phyloP scores from a whole-genome alignment of 768 basidiomycete species.

The Neoboletus magnificus region DNA sequence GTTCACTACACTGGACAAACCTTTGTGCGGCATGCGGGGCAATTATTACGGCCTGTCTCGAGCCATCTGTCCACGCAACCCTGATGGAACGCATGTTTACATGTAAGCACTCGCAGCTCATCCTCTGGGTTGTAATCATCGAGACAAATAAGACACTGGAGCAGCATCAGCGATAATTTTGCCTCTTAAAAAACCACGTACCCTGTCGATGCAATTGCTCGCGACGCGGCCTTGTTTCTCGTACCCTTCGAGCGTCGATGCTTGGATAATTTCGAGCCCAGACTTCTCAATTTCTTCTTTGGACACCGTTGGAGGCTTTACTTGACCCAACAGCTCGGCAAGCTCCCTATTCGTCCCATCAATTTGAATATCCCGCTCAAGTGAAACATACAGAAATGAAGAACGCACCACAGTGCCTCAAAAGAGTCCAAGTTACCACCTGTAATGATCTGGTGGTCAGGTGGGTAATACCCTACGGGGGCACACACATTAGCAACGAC shows the following conservation, averaged over 20 bases:
- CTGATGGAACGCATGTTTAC: constrained; percentile 89
- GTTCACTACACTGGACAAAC: constrained; percentile 35
- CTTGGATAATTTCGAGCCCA: constrained; percentile 73
- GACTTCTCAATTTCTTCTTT: constrained; percentile 84
- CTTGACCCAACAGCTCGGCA: constrained; percentile 77
- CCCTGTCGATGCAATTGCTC: constrained; percentile 77
- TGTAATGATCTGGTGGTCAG: constrained; percentile 85
- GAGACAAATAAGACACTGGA: constrained; percentile 79
- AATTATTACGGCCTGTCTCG: constrained; percentile 81
- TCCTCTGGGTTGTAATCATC: constrained; percentile 81
- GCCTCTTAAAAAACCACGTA: constrained; percentile 35
- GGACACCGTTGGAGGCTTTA: constrained; percentile 77
- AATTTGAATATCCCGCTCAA: background rate
- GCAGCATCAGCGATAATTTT: background rate
- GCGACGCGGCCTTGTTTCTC: constrained; percentile 63
- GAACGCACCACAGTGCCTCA: constrained; percentile 67
- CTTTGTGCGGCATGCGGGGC: constrained; percentile 85
- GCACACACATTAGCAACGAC: constrained; percentile 4
- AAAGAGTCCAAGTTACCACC: constrained; percentile 75
- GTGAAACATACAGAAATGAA: background rate
- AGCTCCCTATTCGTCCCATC: constrained; percentile 53
- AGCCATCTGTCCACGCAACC: constrained; percentile 88
- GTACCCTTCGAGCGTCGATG: constrained; percentile 44
- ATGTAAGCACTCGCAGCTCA: constrained; percentile 74
- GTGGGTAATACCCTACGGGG: constrained; percentile 80